Percentiles rank a stretch among this genome's conserved stretches.
phyloP scores from a whole-genome alignment of 148 eudicot genomes.

The Simmondsia chinensis region DNA sequence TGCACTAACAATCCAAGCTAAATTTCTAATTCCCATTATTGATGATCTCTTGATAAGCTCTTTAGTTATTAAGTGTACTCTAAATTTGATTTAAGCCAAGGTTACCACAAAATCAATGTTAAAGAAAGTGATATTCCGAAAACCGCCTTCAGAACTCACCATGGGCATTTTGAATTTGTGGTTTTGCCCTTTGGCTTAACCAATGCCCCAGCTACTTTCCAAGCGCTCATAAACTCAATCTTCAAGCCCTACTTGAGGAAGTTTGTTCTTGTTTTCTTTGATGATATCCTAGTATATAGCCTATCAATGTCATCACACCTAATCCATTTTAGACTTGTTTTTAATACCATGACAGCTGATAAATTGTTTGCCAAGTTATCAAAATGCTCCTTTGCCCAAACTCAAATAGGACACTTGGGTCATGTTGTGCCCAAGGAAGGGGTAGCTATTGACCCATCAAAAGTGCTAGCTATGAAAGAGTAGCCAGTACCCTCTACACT shows the following conservation, averaged over 20 bases:
- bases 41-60: not conserved
- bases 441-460: not conserved
- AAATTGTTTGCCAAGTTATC: not conserved
- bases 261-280: too few relatives aligned
- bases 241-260: too few relatives aligned
- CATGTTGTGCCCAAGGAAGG: not conserved
- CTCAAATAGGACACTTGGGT: not conserved
- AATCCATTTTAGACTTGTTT: not conserved
- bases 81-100: not conserved
- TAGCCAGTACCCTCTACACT: not conserved
- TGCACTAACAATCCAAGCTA: not conserved
- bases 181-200: too few relatives aligned
- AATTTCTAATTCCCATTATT: not conserved
- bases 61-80: not conserved
- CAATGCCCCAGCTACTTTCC: too few relatives aligned
- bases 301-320: too few relatives aligned
- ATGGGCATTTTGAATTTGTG: too few relatives aligned
- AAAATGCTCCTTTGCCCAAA: not conserved
- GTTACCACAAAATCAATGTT: not conserved
- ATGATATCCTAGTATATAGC: too few relatives aligned
- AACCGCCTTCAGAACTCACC: not conserved
- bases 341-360: not conserved
- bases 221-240: too few relatives aligned
- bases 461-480: not conserved
- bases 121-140: not conserved